phyloP scores from a whole-genome alignment of 2,329 filamentous ascomycete species.

The Geosmithia flava region DNA sequence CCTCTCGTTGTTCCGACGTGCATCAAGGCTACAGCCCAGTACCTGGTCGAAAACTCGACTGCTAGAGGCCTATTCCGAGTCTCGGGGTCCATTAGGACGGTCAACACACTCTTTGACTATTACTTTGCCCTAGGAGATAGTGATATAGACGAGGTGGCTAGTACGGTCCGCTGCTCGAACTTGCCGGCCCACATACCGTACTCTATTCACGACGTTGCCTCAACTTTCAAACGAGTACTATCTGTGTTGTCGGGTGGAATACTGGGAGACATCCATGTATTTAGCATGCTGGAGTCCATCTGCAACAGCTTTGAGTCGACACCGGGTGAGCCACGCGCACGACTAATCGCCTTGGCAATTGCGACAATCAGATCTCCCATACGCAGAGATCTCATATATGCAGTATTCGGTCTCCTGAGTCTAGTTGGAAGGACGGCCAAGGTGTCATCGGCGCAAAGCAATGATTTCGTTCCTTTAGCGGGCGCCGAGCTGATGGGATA shows the following conservation, averaged over 20 bases:
- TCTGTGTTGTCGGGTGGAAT: conserved; percentile 53
- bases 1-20: conserved; percentile 51
- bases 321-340: conserved; percentile 39
- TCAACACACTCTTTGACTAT: conserved; percentile 50
- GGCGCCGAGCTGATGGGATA: conserved; percentile 53
- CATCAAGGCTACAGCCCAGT: conserved; percentile 52
- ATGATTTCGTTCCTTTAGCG: conserved; percentile 33
- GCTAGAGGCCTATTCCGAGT: conserved; percentile 52
- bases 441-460: conserved; percentile 36
- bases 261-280: conserved; percentile 47
- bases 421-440: conserved; percentile 48
- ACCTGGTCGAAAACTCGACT: conserved; percentile 42
- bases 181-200: conserved; percentile 48
- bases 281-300: conserved; percentile 50
- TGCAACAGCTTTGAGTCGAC: conserved; percentile 13
- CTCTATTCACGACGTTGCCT: conserved; percentile 52
- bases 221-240: conserved; percentile 54
- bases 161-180: conserved; percentile 45
- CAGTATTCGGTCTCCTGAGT: conserved; percentile 53
- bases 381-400: conserved; percentile 51
- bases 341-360: conserved; percentile 53
- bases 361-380: conserved; percentile 45
- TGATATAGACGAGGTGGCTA: conserved; percentile 32
- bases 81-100: conserved; percentile 42
- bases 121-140: conserved; percentile 40